These are phyloP conservation scores for Phytophthora tubulina DNA, from an alignment of 352 stramenopile genomes.

Conservation along the genomic window DNA sequence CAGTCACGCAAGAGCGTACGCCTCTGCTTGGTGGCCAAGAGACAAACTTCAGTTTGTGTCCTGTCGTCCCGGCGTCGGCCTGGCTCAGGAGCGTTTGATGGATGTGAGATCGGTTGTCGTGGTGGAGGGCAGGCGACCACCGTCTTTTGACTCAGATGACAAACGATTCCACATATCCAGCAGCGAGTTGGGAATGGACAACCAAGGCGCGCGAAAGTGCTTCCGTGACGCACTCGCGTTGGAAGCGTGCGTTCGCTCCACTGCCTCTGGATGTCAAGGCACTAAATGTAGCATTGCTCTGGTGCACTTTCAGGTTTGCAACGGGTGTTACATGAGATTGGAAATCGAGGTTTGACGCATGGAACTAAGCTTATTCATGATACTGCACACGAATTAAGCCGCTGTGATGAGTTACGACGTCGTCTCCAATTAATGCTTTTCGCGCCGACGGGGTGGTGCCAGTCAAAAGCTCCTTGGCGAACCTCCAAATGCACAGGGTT, in stretches of 20 bases:
- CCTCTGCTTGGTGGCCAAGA: too few species aligned
- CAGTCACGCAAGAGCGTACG: too few species aligned
- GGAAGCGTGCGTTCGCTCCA: neutral
- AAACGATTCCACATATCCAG: neutral
- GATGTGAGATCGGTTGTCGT: conserved; percentile 13
- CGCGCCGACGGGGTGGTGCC: neutral
- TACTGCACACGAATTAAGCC: too few species aligned
- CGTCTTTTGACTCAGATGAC: neutral
- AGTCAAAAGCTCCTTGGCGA: neutral
- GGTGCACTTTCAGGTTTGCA: too few species aligned
- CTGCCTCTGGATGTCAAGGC: neutral
- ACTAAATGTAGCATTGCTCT: neutral
- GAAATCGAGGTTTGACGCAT: neutral
- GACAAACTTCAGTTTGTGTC: too few species aligned
- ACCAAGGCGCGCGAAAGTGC: conserved; percentile 4
- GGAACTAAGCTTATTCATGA: neutral
- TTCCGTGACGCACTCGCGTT: conserved; percentile 14
- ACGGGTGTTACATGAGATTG: too few species aligned
- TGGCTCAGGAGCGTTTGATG: conserved; percentile 31
- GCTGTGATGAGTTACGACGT: neutral
- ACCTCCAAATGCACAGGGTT: neutral
- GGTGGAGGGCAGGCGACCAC: too few species aligned
- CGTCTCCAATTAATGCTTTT: conserved; percentile 1
- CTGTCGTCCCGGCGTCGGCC: neutral
- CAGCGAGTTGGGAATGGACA: conserved; percentile 4